Evolutionary conservation across 495 filamentous ascomycete species (phyloP), one percentile per base, ranked within the genome.

Genomic region (Neurospora sp.): DNA sequence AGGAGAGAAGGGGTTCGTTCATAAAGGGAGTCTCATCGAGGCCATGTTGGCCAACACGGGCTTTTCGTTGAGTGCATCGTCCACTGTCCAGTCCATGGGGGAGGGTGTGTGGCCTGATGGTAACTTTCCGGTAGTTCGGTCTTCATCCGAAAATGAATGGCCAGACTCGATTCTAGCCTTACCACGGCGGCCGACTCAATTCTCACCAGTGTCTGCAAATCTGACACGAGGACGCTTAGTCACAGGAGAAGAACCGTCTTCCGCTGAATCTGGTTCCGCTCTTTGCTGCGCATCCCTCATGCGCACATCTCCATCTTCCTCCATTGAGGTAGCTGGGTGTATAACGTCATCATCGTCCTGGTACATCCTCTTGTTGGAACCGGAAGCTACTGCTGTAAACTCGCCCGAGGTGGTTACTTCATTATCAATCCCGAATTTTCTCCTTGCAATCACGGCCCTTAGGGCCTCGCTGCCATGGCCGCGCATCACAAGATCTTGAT

Each of bases 221-320:
- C 71, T 39, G 1, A 74, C 73, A 14, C 70, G 68, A 0, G 14
- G 53, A 22, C 41, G 74, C 71, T 76, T 76, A 18, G 61, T 45
- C 42, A 9, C 65, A 41, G 27, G 39, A 37, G 41, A n/a, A 39
- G 53, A 42, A 44, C 16, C 8, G 16, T 20, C 59, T 22, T 69
- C 71, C 37, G 4, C 45, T 12, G 45, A 53, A 53, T 53, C 45
- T 53, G 45, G 20, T 2, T 12, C 20, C 20, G 10, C 22, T 59
- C 47, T 59, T 9, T 59, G 20, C 10, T 59, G 47, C 10, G 20
- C 20, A 59, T 59, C 42, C n/a, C 4, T 27, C 47, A 59, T 14
- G 20, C 1, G 10, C 22, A 59, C 10, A 59, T 31, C 47, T 59
- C 47, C 47, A 27, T 59, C 10, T 22, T 59, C 4, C 10, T 14